Evolutionary conservation across 495 filamentous ascomycete species (phyloP).

Genomic region (Xylaria acuta): DNA sequence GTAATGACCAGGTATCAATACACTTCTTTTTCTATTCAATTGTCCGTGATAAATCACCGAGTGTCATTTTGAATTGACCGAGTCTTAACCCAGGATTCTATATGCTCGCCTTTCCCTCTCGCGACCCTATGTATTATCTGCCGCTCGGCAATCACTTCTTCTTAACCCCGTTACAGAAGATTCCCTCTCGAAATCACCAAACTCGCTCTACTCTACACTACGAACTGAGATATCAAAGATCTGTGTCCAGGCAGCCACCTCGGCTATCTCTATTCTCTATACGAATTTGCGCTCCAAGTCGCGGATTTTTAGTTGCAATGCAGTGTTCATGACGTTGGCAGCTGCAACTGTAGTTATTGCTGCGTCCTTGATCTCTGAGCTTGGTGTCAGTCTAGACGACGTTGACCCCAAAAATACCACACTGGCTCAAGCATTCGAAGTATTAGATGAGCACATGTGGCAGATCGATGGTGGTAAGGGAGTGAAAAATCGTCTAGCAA

Average conservation of each 20-base stretch:
- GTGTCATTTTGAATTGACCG: neutral
- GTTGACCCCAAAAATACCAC: neutral
- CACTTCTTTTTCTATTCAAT: neutral
- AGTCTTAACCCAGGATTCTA: neutral
- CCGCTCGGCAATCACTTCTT: neutral
- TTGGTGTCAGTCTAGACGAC: neutral
- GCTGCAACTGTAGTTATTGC: neutral
- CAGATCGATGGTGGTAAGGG: neutral
- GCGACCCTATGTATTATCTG: neutral
- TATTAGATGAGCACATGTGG: neutral
- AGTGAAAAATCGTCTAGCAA: neutral
- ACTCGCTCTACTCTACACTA: neutral
- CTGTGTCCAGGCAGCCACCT: neutral
- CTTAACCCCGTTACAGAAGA: neutral
- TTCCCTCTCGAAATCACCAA: neutral
- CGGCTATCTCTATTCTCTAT: neutral
- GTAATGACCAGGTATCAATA: neutral
- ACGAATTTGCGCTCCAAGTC: neutral
- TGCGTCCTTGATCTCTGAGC: neutral
- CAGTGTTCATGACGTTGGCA: neutral
- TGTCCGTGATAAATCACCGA: neutral
- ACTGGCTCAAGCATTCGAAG: neutral
- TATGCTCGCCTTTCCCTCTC: constrained; percentile 1
- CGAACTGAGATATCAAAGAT: neutral
- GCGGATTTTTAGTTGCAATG: neutral